phyloP scores from a whole-genome alignment of 1,284 basidiomycete genomes.

The Hemileia vastatrix region DNA sequence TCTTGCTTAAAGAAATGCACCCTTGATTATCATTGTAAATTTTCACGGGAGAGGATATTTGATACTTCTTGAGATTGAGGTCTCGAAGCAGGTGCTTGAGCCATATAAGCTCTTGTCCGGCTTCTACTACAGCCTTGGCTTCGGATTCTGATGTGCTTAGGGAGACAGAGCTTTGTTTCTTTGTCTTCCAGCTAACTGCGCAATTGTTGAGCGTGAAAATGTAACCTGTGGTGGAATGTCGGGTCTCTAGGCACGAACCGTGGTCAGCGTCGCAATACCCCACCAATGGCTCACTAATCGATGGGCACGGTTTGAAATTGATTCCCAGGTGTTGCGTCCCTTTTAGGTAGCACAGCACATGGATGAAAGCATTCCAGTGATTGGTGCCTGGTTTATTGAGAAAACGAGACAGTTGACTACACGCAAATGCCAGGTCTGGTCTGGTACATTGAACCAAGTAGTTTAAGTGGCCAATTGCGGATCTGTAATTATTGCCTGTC shows the following conservation, averaged over 20 bases:
- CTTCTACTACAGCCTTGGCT: constrained; percentile 7
- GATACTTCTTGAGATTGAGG: too few relatives aligned
- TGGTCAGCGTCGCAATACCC: neutral
- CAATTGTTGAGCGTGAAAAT: neutral
- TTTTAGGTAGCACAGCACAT: neutral
- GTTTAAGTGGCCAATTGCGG: too few relatives aligned
- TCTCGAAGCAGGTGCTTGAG: too few relatives aligned
- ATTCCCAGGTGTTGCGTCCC: neutral
- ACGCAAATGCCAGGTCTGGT: neutral
- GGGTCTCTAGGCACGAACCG: neutral
- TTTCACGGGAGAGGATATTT: too few relatives aligned
- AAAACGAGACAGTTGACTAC: neutral
- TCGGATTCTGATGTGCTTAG: constrained; percentile 1
- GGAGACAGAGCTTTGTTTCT: neutral
- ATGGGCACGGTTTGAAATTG: too few relatives aligned
- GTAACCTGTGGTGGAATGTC: neutral
- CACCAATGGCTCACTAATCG: too few relatives aligned
- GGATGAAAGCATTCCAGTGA: neutral
- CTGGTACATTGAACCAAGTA: too few relatives aligned
- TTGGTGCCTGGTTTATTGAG: neutral
- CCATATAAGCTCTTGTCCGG: too few relatives aligned
- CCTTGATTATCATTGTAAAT: too few relatives aligned
- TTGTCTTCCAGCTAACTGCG: neutral
- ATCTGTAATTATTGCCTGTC: too few relatives aligned
- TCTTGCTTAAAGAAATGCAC: too few relatives aligned